phyloP scores from a whole-genome alignment of 108 stramenopile species.

The Stephanodiscus minutulus region DNA sequence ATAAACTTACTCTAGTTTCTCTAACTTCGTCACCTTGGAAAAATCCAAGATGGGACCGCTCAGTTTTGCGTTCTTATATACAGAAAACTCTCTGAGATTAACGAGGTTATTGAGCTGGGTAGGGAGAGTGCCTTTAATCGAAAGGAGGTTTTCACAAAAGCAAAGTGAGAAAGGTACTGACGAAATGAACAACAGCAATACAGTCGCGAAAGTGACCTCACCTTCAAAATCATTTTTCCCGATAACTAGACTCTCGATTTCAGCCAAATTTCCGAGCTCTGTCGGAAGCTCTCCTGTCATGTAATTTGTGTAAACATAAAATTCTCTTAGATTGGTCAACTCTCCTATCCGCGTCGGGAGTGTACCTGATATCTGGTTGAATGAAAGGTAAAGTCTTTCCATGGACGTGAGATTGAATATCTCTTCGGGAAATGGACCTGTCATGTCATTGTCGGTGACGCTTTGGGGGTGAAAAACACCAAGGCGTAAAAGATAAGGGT shows the following conservation, averaged over 20 bases:
- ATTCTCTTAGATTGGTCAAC: slow-evolving; percentile 44
- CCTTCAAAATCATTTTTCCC: slow-evolving; percentile 39
- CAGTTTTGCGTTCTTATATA: slow-evolving; percentile 30
- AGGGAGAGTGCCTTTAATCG: slow-evolving; percentile 36
- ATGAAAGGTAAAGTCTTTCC: slow-evolving; percentile 57
- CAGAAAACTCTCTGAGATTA: slow-evolving; percentile 42
- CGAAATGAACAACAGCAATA: background rate
- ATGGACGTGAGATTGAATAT: slow-evolving; percentile 50
- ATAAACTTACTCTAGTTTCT: slow-evolving; percentile 38
- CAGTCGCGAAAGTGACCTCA: slow-evolving; percentile 4
- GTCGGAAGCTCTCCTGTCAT: slow-evolving; percentile 65
- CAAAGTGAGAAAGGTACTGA: background rate
- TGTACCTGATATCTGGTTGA: slow-evolving; percentile 56
- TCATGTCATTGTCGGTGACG: slow-evolving; percentile 62
- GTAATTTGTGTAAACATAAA: slow-evolving; percentile 54
- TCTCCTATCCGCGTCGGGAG: slow-evolving; percentile 48
- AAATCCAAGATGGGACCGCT: slow-evolving; percentile 36
- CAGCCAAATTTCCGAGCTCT: slow-evolving; percentile 45
- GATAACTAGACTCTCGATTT: slow-evolving; percentile 37
- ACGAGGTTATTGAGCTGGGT: slow-evolving; percentile 45
- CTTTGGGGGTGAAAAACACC: background rate
- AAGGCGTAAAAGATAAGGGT: background rate
- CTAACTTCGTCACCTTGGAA: slow-evolving; percentile 34
- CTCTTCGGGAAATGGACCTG: slow-evolving; percentile 59
- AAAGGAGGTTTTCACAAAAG: background rate